Percentiles rank a stretch among this genome's conserved stretches.
Conservation (phyloP, 768 basidiomycete species). For the Sporobolomyces phaffii region DNA sequence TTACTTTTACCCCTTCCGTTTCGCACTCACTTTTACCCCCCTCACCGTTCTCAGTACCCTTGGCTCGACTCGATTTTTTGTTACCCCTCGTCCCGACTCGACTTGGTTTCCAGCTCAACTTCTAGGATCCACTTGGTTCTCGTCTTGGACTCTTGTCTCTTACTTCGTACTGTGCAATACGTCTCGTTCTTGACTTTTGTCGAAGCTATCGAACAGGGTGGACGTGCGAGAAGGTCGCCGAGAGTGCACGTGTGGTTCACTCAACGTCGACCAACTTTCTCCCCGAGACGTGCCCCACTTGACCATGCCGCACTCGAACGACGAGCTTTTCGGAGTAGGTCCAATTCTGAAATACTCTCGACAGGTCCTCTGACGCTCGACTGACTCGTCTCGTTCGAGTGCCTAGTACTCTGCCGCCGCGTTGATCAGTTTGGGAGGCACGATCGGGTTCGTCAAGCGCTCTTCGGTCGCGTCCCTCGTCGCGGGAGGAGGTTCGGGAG, state of each 20-base stretch:
- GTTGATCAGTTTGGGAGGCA: slow-evolving; percentile 22
- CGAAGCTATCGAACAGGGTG: no score
- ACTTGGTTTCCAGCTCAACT: no score
- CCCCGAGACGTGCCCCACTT: no score
- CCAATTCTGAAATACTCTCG: no score
- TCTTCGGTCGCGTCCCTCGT: slow-evolving; percentile 27
- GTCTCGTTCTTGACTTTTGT: background rate
- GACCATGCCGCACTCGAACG: background rate
- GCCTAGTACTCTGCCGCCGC: slow-evolving; percentile 3
- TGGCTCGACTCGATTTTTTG: background rate
- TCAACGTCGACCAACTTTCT: no score
- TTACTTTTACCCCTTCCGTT: background rate
- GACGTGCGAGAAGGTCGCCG: no score
- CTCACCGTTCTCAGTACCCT: background rate
- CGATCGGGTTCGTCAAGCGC: slow-evolving; percentile 34
- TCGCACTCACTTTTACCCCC: no score
- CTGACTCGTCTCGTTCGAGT: background rate
- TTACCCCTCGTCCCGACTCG: background rate
- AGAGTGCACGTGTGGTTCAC: no score
- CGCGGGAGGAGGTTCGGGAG: slow-evolving; percentile 27
- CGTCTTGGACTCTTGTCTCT: background rate
- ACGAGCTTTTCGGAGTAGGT: slow-evolving; percentile 17
- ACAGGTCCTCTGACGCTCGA: background rate
- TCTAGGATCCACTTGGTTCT: background rate
- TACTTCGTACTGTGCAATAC: background rate